Base-by-base conservation (phyloP, 495 filamentous ascomycete genomes). In the Penicillium odoratum region DNA sequence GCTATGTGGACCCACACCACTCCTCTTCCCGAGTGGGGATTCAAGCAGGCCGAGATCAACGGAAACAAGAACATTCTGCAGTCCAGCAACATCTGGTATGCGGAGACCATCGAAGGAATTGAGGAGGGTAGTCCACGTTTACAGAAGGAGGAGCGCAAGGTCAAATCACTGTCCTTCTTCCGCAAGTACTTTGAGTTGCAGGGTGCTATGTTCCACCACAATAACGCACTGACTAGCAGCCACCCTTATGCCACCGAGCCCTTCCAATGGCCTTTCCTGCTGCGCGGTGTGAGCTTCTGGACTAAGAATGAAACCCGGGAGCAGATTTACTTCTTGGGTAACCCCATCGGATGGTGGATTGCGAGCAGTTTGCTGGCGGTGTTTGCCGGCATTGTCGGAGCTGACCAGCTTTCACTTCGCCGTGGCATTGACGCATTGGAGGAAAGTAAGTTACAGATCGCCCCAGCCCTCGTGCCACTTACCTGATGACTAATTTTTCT, bases 211-310 rank as follows among this genome's bases (percentile, higher is more conserved):
- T 98, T 98, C 84, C 93, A 84, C 83, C 94, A 98, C 79, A 98
- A 98, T 81, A 98, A 93, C 73, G 93, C 94, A 60, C 76, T 98
- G 69, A 98, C 94, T 36, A 93, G 90, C 75, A 95, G 90, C 67
- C 94, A 98, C 71, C 94, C 94, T 1, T 98, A 98, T 67, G 86
- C 94, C 28, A 94, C 89, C 60, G 87, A 90, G 67, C 94, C 94
- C n/a, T 90, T 93, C 76, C 89, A 94, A 65, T 98, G 94, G 94
- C 94, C 94, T 1, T 97, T 98, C 85, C 81, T 98, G 59, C 79
- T 98, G 38, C 87, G 95, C 11, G 94, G 94, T 66, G 95, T 98
- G 58, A 96, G 92, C 71, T 98, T 98, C 86, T 98, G 94, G 94
- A 98, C 94, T 9, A 89, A 98, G 70, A 94, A 93, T 70, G 92